phyloP scores from a whole-genome alignment of 164 flowering plant genomes.

The Aristolochia contorta region DNA sequence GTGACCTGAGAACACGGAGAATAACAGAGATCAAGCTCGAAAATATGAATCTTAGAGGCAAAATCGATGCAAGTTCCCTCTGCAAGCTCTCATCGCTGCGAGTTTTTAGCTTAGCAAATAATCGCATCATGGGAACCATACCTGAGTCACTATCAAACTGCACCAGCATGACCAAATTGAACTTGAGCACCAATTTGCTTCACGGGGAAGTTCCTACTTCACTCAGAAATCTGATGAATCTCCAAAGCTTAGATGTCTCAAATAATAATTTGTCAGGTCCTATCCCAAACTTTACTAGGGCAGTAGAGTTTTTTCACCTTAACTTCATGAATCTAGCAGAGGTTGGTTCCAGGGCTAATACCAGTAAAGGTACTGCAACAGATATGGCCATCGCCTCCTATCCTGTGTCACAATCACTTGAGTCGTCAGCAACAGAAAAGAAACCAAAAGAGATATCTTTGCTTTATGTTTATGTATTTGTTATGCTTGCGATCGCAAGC shows the following conservation, averaged over 20 bases:
- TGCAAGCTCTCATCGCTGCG: slow-evolving; percentile 25
- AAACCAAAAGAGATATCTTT: neutral
- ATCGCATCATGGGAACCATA: slow-evolving; percentile 26
- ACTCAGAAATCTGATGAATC: slow-evolving; percentile 23
- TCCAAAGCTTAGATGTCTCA: slow-evolving; percentile 28
- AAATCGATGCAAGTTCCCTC: slow-evolving; percentile 29
- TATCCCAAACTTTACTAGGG: slow-evolving; percentile 2
- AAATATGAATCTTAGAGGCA: slow-evolving; percentile 27
- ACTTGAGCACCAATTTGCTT: slow-evolving; percentile 31
- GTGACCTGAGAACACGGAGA: slow-evolving; percentile 13
- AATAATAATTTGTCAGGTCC: slow-evolving; percentile 16
- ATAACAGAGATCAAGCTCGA: slow-evolving; percentile 32
- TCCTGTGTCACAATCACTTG: neutral
- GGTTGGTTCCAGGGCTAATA: too few relatives aligned
- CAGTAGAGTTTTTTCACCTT: slow-evolving; percentile 1
- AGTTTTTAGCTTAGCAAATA: slow-evolving; percentile 25
- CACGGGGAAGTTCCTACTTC: slow-evolving; percentile 26
- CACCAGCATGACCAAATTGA: slow-evolving; percentile 21
- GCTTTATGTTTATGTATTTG: neutral
- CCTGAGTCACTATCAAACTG: slow-evolving; percentile 26
- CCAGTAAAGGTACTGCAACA: slow-evolving; percentile 9
- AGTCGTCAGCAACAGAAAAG: neutral
- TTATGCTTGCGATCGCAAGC: slow-evolving; percentile 12
- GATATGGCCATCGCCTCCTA: neutral
- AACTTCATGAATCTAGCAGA: neutral